Conservation (phyloP, 176 grass and related monocot genomes). For the Musa acuminata region DNA sequence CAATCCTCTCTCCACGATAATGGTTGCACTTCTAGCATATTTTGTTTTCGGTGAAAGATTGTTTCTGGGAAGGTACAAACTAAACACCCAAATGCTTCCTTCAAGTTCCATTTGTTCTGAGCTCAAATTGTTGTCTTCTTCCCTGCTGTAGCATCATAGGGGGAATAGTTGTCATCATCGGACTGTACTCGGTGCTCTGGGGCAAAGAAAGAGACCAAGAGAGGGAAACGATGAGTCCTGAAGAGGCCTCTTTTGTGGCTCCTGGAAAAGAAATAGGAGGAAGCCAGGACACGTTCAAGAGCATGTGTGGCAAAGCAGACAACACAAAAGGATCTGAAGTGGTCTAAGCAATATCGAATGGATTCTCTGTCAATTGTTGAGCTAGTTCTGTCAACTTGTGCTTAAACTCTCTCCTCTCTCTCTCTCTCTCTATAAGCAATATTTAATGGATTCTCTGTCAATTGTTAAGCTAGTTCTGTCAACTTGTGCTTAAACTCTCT, state of each 20-base stretch:
- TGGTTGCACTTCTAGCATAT: constrained; percentile 63
- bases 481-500: too few relatives aligned
- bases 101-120: background rate
- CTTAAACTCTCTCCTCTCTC: too few relatives aligned
- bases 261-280: constrained; percentile 18
- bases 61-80: constrained; percentile 48
- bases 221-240: constrained; percentile 9
- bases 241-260: constrained; percentile 15
- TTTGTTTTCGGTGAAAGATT: constrained; percentile 72
- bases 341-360: constrained; percentile 15
- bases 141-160: constrained; percentile 54
- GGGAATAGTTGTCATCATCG: constrained; percentile 54
- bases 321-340: constrained; percentile 12
- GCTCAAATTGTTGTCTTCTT: background rate
- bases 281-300: background rate
- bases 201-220: constrained; percentile 67
- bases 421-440: too few relatives aligned
- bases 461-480: too few relatives aligned
- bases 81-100: background rate
- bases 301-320: constrained; percentile 4
- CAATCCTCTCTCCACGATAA: constrained; percentile 64
- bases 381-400: too few relatives aligned
- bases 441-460: too few relatives aligned
- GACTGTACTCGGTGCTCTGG: constrained; percentile 70
- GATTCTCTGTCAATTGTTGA: too few relatives aligned